Conservation (phyloP, 176 grass and related monocot genomes). For the Triticum monococcum region DNA sequence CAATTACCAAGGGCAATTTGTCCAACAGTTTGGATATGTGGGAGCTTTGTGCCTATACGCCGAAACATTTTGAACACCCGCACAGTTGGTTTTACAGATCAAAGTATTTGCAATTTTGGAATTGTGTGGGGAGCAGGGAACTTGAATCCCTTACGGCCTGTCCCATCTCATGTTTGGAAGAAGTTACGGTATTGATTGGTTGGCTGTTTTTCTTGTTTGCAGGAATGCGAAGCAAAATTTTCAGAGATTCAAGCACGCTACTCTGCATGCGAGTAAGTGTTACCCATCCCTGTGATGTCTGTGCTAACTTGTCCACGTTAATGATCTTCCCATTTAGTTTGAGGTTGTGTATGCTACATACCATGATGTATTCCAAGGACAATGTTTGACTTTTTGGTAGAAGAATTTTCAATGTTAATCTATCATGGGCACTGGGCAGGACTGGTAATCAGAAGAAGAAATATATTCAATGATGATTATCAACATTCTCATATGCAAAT, state of each 20-base stretch:
- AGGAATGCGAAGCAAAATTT: constrained; percentile 90
- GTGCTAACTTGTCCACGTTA: background rate
- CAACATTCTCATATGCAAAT: background rate
- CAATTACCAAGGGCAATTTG: background rate
- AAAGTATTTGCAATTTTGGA: constrained; percentile 9
- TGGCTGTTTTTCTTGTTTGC: constrained; percentile 28
- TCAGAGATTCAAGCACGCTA: constrained; percentile 70
- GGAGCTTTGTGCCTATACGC: background rate
- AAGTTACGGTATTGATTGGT: constrained; percentile 14
- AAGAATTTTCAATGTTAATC: background rate
- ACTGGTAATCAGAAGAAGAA: background rate
- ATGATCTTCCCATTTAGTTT: constrained; percentile 12
- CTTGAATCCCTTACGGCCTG: background rate
- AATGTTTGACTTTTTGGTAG: background rate
- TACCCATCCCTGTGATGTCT: constrained; percentile 17
- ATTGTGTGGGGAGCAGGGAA: background rate
- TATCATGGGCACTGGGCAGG: background rate
- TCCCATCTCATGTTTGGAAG: constrained; percentile 9
- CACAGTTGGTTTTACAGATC: constrained; percentile 11
- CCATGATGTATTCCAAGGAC: constrained; percentile 3
- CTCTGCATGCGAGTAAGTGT: constrained; percentile 72
- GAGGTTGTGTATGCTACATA: background rate
- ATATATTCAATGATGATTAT: constrained; percentile 1
- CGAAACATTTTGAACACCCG: background rate
- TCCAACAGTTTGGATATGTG: background rate